phyloP scores from a whole-genome alignment of 306 rosid species.

The Cyclanthera cordifolia region DNA sequence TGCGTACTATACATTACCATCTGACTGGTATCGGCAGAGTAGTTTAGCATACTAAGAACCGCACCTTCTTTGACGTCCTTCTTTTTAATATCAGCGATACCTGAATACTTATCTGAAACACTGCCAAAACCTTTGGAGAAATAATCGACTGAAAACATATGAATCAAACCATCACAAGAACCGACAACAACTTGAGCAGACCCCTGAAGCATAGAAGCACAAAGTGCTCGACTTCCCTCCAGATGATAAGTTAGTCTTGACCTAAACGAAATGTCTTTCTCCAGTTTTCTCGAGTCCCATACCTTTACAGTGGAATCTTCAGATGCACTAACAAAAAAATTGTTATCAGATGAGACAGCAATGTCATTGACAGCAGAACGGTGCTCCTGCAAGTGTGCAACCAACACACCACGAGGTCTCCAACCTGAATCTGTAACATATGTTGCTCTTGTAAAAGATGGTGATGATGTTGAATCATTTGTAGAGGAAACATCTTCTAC shows the following conservation, averaged over 20 bases:
- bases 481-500: conserved; percentile 47
- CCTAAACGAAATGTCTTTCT: conserved; percentile 93
- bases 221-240: conserved; percentile 82
- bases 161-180: conserved; percentile 89
- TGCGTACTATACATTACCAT: conserved; percentile 83
- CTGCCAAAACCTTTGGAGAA: conserved; percentile 75
- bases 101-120: conserved; percentile 89
- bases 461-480: conserved; percentile 52
- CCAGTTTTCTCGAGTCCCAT: conserved; percentile 90
- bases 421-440: conserved; percentile 81
- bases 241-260: conserved; percentile 89
- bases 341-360: conserved; percentile 81
- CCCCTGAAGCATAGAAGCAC: conserved; percentile 73
- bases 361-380: conserved; percentile 80
- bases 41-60: conserved; percentile 53
- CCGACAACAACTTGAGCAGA: conserved; percentile 85
- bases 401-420: conserved; percentile 93
- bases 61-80: conserved; percentile 92
- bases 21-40: conserved; percentile 47
- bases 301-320: conserved; percentile 94
- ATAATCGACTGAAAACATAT: conserved; percentile 80
- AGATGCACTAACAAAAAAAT: conserved; percentile 84
- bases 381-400: conserved; percentile 98
- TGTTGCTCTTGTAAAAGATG: conserved; percentile 49
- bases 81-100: conserved; percentile 77